Conservation (phyloP, 2,329 filamentous ascomycete species). For the Massarina eburnea region DNA sequence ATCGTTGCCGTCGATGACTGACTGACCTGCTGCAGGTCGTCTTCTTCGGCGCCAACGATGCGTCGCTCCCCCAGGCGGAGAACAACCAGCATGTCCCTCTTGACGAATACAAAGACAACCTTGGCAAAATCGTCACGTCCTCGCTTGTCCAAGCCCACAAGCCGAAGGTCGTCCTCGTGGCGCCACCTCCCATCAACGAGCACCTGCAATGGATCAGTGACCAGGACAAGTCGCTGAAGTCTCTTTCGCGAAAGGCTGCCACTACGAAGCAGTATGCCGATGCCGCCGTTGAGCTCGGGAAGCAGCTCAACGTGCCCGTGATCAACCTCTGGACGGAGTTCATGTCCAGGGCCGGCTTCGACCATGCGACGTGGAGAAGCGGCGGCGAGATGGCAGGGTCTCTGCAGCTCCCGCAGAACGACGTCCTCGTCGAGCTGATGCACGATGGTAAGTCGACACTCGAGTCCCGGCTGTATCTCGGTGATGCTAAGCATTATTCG, state of each 20-base stretch:
- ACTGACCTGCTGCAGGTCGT: conserved; percentile 58
- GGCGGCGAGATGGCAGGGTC: conserved; percentile 58
- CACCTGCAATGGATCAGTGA: conserved; percentile 60
- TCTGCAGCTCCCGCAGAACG: conserved; percentile 59
- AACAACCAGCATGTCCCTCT: conserved; percentile 76
- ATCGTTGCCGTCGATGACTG: neutral
- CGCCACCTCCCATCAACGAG: conserved; percentile 82
- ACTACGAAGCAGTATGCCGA: conserved; percentile 65
- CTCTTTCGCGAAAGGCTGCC: conserved; percentile 57
- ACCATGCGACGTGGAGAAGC: conserved; percentile 36
- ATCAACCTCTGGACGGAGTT: conserved; percentile 80
- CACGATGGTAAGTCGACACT: conserved; percentile 58
- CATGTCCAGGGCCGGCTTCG: conserved; percentile 65
- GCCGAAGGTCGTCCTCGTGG: conserved; percentile 74
- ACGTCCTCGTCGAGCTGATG: conserved; percentile 55
- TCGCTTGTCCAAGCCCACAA: conserved; percentile 68
- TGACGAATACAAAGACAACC: conserved; percentile 72
- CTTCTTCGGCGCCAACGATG: conserved; percentile 90
- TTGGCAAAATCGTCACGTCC: conserved; percentile 72
- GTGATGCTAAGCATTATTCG: conserved; percentile 2
- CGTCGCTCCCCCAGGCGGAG: conserved; percentile 64
- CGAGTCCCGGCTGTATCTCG: too few relatives aligned
- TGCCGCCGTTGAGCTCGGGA: conserved; percentile 65
- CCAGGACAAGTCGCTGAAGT: conserved; percentile 41
- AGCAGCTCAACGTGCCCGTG: conserved; percentile 59